These are phyloP conservation scores for Hippophae rhamnoides DNA, from an alignment of 306 rosid species.

Conservation along the genomic window DNA sequence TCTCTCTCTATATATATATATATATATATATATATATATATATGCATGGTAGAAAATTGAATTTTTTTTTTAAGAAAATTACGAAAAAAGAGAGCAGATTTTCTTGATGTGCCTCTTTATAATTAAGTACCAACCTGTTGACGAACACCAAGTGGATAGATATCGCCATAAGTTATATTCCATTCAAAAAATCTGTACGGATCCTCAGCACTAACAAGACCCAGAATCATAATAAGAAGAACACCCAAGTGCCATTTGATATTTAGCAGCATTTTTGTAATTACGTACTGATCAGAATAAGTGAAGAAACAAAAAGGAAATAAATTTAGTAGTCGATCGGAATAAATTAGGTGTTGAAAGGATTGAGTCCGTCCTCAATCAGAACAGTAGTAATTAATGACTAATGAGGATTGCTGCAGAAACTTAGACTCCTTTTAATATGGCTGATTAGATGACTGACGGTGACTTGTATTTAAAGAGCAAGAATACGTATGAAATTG, in stretches of 20 bases:
- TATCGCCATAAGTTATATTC: slow-evolving; percentile 64
- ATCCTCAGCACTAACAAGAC: slow-evolving; percentile 29
- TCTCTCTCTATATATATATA: too few species aligned
- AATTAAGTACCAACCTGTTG: slow-evolving; percentile 39
- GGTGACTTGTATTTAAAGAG: slow-evolving; percentile 9
- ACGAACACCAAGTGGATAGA: slow-evolving; percentile 61
- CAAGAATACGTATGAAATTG: neutral
- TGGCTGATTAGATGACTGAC: neutral
- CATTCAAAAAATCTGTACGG: slow-evolving; percentile 73
- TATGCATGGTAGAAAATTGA: too few species aligned
- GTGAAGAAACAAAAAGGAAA: neutral
- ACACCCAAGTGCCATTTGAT: slow-evolving; percentile 16
- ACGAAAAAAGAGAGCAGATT: too few species aligned
- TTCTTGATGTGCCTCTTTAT: too few species aligned
- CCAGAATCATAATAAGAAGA: slow-evolving; percentile 16
- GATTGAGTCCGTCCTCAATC: too few species aligned
- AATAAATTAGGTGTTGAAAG: neutral
- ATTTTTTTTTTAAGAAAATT: neutral
- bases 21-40: too few species aligned
- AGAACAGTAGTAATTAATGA: too few species aligned
- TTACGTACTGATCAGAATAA: neutral
- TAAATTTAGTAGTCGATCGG: neutral
- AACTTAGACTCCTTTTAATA: neutral
- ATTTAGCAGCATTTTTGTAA: slow-evolving; percentile 12
- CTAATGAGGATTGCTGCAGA: too few species aligned